These are phyloP conservation scores for Paramarasmius palmivorus DNA, from an alignment of 1,284 basidiomycete genomes.

Conservation along the genomic window DNA sequence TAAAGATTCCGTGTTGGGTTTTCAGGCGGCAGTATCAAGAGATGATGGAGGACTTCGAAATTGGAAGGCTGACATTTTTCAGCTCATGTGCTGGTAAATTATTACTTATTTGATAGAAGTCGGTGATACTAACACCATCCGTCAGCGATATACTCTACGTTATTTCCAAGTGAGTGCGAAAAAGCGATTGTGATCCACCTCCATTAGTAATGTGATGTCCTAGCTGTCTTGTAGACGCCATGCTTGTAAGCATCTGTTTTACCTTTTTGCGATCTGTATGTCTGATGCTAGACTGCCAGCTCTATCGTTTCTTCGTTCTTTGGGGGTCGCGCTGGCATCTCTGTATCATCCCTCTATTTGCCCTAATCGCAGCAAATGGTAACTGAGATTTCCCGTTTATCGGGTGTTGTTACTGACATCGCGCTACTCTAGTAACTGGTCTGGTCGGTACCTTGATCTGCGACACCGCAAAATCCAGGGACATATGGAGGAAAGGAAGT, in stretches of 20 bases:
- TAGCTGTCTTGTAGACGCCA: conserved; percentile 2
- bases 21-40: neutral
- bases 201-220: too few species aligned
- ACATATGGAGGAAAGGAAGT: neutral
- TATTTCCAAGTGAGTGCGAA: too few species aligned
- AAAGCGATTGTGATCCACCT: too few species aligned
- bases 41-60: neutral
- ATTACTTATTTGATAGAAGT: too few species aligned
- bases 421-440: neutral
- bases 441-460: neutral
- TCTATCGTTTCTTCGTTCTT: too few species aligned
- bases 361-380: neutral
- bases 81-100: too few species aligned
- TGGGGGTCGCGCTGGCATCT: neutral
- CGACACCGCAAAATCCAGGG: too few species aligned
- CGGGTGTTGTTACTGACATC: neutral
- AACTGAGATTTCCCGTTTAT: neutral
- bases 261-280: too few species aligned
- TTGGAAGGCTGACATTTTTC: neutral
- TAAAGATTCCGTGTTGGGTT: neutral
- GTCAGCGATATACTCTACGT: too few species aligned
- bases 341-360: neutral
- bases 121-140: too few species aligned
- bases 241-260: neutral
- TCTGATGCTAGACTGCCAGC: too few species aligned